Percentiles rank a stretch among this genome's conserved stretches.
Conservation (phyloP, 495 filamentous ascomycete species). For the Neurospora africana region DNA sequence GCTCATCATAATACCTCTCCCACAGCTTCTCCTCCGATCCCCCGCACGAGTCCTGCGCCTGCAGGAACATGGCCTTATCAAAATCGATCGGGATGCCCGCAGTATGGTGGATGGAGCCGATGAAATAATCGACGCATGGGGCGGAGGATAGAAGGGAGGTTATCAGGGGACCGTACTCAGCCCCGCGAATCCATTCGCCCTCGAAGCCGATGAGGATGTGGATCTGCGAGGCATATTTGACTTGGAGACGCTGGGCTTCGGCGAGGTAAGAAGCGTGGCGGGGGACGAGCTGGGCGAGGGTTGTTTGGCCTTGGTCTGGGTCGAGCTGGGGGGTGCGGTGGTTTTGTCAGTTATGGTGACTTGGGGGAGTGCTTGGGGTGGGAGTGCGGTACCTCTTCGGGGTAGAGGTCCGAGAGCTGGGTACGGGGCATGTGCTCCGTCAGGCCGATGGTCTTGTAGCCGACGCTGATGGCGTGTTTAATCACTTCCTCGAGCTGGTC, state of each 20-base stretch:
- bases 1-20: conserved; percentile 75
- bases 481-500: conserved; percentile 77
- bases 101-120: conserved; percentile 88
- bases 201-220: conserved; percentile 84
- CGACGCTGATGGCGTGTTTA: conserved; percentile 61
- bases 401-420: conserved; percentile 66
- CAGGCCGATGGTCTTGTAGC: conserved; percentile 72
- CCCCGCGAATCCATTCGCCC: conserved; percentile 74
- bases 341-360: conserved; percentile 8
- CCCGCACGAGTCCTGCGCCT: conserved; percentile 4
- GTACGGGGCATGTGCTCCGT: conserved; percentile 96
- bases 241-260: conserved; percentile 62
- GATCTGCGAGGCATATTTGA: conserved; percentile 60
- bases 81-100: conserved; percentile 83
- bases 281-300: conserved; percentile 30
- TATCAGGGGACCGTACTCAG: conserved; percentile 46
- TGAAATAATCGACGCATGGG: conserved; percentile 68
- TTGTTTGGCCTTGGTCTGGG: conserved; percentile 19
- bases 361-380: not conserved
- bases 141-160: conserved; percentile 40
- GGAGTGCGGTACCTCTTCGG: conserved; percentile 62
- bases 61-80: conserved; percentile 51
- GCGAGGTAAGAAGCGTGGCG: conserved; percentile 61
- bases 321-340: conserved; percentile 19
- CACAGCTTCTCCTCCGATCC: conserved; percentile 60